phyloP scores from a whole-genome alignment of 2,329 filamentous ascomycete species.

The Trichoderma sp. region DNA sequence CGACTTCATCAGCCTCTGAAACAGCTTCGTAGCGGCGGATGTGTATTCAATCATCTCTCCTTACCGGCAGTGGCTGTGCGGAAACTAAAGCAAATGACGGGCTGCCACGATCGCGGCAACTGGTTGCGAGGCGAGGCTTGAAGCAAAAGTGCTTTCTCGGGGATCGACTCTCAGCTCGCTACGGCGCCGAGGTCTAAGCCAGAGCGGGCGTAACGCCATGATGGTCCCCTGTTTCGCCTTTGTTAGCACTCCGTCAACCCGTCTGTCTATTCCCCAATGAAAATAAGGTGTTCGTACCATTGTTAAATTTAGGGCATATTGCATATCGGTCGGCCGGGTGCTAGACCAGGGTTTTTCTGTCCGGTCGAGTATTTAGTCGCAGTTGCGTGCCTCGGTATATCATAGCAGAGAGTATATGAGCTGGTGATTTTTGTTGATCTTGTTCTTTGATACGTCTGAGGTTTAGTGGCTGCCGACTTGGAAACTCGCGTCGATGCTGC shows the following conservation, averaged over 20 bases:
- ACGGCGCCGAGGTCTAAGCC: not conserved
- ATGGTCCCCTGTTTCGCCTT: not conserved
- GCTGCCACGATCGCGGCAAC: not conserved
- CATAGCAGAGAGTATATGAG: not conserved
- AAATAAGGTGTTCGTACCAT: not conserved
- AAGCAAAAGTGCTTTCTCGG: not conserved
- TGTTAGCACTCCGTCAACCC: not conserved
- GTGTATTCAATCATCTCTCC: not conserved
- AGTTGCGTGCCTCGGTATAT: not conserved
- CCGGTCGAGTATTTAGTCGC: not conserved
- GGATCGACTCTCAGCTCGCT: slow-evolving; percentile 11
- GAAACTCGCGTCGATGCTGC: not conserved
- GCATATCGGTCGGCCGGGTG: not conserved
- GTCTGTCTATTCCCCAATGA: not conserved
- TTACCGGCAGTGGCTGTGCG: not conserved
- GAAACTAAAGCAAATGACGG: not conserved
- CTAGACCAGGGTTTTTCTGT: not conserved
- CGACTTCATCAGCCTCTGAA: not conserved
- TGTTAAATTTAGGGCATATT: not conserved
- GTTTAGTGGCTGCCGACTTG: not conserved
- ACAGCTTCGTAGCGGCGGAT: not conserved
- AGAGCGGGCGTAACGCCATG: not conserved
- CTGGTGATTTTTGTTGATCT: not conserved
- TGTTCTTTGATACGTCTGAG: not conserved
- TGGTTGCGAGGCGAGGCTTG: not conserved